These are phyloP conservation scores for Incumbomyces delicatus DNA, from an alignment of 2,329 filamentous ascomycete species.

Conservation along the genomic window DNA sequence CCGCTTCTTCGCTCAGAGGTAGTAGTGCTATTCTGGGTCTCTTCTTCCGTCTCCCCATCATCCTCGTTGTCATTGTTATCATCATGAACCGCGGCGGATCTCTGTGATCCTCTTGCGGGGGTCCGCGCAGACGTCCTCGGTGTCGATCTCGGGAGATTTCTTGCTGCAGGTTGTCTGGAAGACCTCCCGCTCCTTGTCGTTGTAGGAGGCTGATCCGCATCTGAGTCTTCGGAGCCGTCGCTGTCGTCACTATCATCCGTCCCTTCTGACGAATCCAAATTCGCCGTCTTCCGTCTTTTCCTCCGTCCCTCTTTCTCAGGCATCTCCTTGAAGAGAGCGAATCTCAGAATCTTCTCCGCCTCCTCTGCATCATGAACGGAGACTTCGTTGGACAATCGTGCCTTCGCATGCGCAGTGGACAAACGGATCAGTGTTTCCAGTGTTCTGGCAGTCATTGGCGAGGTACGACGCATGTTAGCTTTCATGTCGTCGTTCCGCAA, in stretches of 20 bases:
- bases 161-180: constrained; percentile 23
- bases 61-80: constrained; percentile 44
- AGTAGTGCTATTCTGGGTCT: constrained; percentile 34
- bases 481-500: constrained; percentile 93
- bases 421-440: constrained; percentile 97
- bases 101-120: neutral
- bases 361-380: constrained; percentile 81
- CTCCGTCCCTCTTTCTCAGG: constrained; percentile 58
- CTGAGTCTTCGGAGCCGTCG: constrained; percentile 20
- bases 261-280: constrained; percentile 55
- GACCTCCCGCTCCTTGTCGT: constrained; percentile 17
- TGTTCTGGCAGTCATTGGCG: constrained; percentile 92
- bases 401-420: constrained; percentile 89
- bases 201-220: constrained; percentile 23
- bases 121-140: neutral
- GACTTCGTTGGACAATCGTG: constrained; percentile 75
- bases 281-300: constrained; percentile 70
- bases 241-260: constrained; percentile 44
- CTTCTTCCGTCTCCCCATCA: constrained; percentile 40
- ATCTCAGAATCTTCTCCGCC: constrained; percentile 81
- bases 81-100: constrained; percentile 23
- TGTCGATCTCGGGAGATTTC: constrained; percentile 21
- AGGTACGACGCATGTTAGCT: constrained; percentile 85
- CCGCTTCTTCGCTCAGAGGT: constrained; percentile 30
- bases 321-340: constrained; percentile 95